Evolutionary conservation across 192 early-diverging fungal genomes (phyloP).

Genomic region (Geranomyces variabilis): DNA sequence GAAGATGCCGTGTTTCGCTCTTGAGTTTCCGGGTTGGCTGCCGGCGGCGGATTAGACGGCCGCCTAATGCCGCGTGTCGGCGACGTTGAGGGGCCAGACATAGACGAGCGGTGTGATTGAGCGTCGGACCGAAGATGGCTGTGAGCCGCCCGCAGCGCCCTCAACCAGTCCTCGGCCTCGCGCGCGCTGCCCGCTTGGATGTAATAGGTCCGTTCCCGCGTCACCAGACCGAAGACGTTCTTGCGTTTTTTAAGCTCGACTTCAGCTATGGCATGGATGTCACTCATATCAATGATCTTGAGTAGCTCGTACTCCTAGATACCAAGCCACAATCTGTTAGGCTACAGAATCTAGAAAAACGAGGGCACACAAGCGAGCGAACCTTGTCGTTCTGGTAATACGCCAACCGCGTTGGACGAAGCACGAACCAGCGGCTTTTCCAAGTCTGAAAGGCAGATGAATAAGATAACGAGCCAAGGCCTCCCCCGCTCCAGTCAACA

Average conservation of each 20-base stretch:
- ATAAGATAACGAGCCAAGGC: background rate
- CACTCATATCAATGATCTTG: constrained; percentile 70
- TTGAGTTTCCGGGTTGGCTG: background rate
- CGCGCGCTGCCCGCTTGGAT: constrained; percentile 59
- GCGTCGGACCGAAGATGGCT: background rate
- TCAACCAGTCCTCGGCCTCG: constrained; percentile 73
- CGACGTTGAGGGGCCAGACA: background rate
- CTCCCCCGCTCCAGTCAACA: background rate
- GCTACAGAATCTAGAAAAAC: background rate
- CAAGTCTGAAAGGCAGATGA: constrained; percentile 58
- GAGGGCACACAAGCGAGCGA: background rate
- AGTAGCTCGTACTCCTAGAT: constrained; percentile 77
- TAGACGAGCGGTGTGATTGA: background rate
- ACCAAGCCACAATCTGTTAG: background rate
- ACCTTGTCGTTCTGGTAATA: constrained; percentile 86
- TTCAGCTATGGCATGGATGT: constrained; percentile 72
- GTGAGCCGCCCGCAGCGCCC: constrained; percentile 20
- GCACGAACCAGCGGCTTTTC: constrained; percentile 87
- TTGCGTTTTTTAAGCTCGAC: constrained; percentile 66
- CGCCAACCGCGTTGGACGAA: constrained; percentile 74
- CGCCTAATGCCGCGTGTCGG: background rate
- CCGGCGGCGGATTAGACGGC: constrained; percentile 1
- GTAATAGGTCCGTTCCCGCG: constrained; percentile 71
- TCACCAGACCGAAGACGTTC: constrained; percentile 80
- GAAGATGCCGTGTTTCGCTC: background rate